Evolutionary conservation across 768 basidiomycete genomes (phyloP).

Genomic region (Leccinum incarnatum): DNA sequence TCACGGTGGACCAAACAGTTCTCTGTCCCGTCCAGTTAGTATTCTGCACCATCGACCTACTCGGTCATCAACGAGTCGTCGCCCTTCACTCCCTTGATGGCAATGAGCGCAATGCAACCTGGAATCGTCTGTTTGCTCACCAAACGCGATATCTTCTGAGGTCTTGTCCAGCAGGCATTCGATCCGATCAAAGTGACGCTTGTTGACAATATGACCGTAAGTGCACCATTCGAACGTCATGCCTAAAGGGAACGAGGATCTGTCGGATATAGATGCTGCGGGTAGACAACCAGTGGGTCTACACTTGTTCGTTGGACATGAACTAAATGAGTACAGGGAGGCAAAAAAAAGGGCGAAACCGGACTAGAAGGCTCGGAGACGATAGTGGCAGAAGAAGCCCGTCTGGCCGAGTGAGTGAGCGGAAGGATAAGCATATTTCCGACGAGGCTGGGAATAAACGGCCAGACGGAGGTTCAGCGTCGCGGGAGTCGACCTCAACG

Average conservation of each 20-base stretch:
- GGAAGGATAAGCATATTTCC: background rate
- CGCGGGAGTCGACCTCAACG: background rate
- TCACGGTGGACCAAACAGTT: constrained; percentile 70
- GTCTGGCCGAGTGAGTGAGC: background rate
- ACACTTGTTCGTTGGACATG: constrained; percentile 35
- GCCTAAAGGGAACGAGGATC: constrained; percentile 6
- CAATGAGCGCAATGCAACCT: constrained; percentile 64
- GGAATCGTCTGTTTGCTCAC: constrained; percentile 59
- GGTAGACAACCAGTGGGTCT: background rate
- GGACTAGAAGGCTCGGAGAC: too few species aligned
- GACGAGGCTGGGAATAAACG: background rate
- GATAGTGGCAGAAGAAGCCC: background rate
- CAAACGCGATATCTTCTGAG: constrained; percentile 60
- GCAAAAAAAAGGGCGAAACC: background rate
- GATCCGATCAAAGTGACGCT: constrained; percentile 55
- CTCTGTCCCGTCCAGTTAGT: constrained; percentile 41
- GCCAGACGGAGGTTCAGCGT: background rate
- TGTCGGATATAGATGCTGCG: background rate
- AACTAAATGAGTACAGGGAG: background rate
- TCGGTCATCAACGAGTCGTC: constrained; percentile 77
- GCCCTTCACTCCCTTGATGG: constrained; percentile 58
- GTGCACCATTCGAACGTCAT: constrained; percentile 40
- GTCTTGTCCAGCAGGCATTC: constrained; percentile 62
- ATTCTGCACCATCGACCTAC: constrained; percentile 39
- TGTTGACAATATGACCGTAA: constrained; percentile 49